Base-by-base conservation (phyloP, 75 land plant genomes). In the Selaginella moellendorffii region DNA sequence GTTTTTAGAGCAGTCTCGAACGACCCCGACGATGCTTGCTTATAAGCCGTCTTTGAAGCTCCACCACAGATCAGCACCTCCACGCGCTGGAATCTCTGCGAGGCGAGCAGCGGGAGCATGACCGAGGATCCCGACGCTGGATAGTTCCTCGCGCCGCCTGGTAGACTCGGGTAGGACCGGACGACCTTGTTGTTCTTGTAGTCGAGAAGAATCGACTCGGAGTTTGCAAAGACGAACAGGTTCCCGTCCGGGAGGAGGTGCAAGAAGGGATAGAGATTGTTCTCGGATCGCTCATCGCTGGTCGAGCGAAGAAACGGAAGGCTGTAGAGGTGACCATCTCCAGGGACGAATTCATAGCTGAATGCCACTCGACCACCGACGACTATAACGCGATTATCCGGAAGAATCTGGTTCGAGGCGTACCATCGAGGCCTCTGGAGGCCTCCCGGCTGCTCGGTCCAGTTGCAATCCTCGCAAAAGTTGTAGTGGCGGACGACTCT, bases 331-430 rank as follows among this genome's bases (percentile, higher is more conserved):
- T 26, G 53, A 2, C 60, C 65, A 9, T 31, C 24, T 2, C 61
- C 0, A 0, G 88, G 93, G 31, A 78, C 72, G 68, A 82, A 87
- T 62, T 88, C 93, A 71, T 80, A 88, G 62, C 54, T 78, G 67
- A 85, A 85, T 59, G 77, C 73, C 5, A 78, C 24, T 0, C 88
- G 64, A 0, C 93, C 93, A 18, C 93, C 93, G 0, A 86, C 59
- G 19, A 66, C 68, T 2, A 66, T 66, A 27, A 66, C 53, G 28
- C 63, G 20, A 26, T 26, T 26, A 27, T 66, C 68, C 1, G 68
- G 68, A 18, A 66, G 68, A 24, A 66, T 66, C 63, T 66, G 68
- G 63, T 52, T 53, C 2, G 68, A 66, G 1, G 68, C 68, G 25
- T 66, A 66, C 68, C 68, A 66, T 5, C 68, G 54, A 18, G 58